Percentiles rank a stretch among this genome's conserved stretches.
Conservation (phyloP, 2,329 filamentous ascomycete genomes). For the Cercospora nicotianae region DNA sequence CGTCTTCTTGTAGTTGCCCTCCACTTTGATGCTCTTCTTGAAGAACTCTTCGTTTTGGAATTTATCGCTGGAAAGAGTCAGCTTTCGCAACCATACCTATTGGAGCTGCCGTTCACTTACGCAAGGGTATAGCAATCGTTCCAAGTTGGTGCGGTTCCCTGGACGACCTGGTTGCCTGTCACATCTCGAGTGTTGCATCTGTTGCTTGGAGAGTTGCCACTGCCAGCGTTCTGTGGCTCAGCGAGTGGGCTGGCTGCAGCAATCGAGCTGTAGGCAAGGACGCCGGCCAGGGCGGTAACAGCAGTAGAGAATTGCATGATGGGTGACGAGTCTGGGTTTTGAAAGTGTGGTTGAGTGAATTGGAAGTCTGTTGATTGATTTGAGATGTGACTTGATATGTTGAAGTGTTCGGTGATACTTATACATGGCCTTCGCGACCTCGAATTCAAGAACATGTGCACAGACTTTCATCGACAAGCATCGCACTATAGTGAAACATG, state of each 20-base stretch:
- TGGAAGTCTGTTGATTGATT: no score
- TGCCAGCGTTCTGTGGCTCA: not conserved
- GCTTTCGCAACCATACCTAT: not conserved
- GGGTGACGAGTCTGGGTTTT: no score
- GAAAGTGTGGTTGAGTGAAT: no score
- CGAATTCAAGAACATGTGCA: no score
- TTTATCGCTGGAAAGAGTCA: not conserved
- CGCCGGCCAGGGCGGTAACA: not conserved
- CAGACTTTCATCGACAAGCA: no score
- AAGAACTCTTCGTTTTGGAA: conserved; percentile 6
- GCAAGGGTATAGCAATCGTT: conserved; percentile 8
- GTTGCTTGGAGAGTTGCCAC: not conserved
- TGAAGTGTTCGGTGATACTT: no score
- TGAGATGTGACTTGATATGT: no score
- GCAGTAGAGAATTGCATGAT: not conserved
- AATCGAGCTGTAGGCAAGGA: not conserved
- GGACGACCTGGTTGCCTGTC: not conserved
- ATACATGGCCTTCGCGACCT: no score
- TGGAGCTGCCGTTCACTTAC: not conserved
- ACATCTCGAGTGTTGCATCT: not conserved
- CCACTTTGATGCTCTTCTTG: conserved; percentile 2
- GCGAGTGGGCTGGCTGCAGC: not conserved
- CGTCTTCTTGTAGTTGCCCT: not conserved
- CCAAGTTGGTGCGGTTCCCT: not conserved
- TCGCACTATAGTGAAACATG: no score